These are phyloP conservation scores for Auxenochlorella pyrenoidosa DNA, from an alignment of 139 green algal genomes.

Conservation along the genomic window DNA sequence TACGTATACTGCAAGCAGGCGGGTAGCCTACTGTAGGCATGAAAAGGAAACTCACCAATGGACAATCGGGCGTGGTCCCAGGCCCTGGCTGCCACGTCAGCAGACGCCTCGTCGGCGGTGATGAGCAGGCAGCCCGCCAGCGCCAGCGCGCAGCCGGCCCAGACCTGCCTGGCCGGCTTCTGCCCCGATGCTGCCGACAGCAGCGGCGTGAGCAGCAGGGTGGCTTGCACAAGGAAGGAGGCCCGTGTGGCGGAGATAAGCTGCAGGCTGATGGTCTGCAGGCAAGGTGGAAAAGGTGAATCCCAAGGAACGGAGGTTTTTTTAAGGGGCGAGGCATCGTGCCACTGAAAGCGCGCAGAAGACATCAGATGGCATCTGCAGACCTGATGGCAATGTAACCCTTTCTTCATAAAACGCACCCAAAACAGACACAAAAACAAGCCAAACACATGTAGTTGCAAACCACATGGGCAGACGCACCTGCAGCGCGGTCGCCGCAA, in stretches of 20 bases:
- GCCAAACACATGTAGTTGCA: no score
- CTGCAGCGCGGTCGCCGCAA: conserved; percentile 10
- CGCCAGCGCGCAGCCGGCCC: conserved; percentile 42
- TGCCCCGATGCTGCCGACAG: conserved; percentile 28
- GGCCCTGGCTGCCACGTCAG: neutral
- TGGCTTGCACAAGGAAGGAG: conserved; percentile 56
- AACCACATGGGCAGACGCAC: neutral
- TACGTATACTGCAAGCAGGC: no score
- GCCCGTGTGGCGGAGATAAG: conserved; percentile 44
- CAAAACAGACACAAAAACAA: no score
- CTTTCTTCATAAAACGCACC: neutral
- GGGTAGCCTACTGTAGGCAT: no score
- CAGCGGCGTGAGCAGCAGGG: conserved; percentile 44
- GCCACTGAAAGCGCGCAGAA: no score
- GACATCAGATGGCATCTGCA: no score
- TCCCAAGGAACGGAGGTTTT: no score
- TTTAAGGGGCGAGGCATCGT: no score
- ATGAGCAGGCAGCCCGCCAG: conserved; percentile 45
- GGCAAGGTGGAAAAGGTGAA: no score
- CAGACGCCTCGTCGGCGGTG: conserved; percentile 27
- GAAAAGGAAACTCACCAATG: neutral
- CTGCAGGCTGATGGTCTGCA: conserved; percentile 46
- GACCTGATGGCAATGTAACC: no score
- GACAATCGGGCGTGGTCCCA: neutral
- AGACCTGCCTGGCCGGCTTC: neutral